Evolutionary conservation across 331 rosid species (phyloP), one percentile per base, ranked within the genome.

Genomic region (Acacia concinna): DNA sequence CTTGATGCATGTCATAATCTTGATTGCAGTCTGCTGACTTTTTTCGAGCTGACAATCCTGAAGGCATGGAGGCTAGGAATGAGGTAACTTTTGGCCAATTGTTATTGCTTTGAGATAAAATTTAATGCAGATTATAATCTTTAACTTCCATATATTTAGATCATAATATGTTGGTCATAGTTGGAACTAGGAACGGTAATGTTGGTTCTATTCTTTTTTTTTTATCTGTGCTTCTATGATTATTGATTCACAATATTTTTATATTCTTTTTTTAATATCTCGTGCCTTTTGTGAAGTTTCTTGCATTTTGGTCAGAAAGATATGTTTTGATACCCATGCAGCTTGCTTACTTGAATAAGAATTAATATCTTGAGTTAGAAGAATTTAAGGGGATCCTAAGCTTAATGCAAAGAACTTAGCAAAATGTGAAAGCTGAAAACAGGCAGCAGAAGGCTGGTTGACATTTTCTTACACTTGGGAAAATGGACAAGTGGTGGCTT

Each of bases 51-150:
- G 99, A 96, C 82, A 96, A 96, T 86, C 92, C 98, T 5, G 97
- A 96, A 87, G 99, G 99, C 80, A 78, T 91, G 73, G 99, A 96
- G 77, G 98, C 99, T 31, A 97, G 99, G 47, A 91, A 96, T 81
- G 99, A 96, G 98, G 99, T 93, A 85, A 81, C 40, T 86, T 59
- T 86, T 73, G 35, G 43, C 74, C 68, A 67, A 71, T 38, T 10
- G 35, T 70, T 77, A 18, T 52, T 41, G 34, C 72, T 64, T 79
- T 74, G 38, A 62, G 64, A 71, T 77, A 30, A 76, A 67, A n/a
- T 44, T 34, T 27, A 44, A 60, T 18, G 46, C 38, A 15, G 12
- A 68, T 13, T 52, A 60, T 59, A 40, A 41, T 54, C 27, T 43
- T 49, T 27, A 49, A 76, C 64, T 60, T 72, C 41, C 37, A 75